Evolutionary conservation across 108 stramenopile genomes (phyloP).

Genomic region (Stephanodiscus minutulus): DNA sequence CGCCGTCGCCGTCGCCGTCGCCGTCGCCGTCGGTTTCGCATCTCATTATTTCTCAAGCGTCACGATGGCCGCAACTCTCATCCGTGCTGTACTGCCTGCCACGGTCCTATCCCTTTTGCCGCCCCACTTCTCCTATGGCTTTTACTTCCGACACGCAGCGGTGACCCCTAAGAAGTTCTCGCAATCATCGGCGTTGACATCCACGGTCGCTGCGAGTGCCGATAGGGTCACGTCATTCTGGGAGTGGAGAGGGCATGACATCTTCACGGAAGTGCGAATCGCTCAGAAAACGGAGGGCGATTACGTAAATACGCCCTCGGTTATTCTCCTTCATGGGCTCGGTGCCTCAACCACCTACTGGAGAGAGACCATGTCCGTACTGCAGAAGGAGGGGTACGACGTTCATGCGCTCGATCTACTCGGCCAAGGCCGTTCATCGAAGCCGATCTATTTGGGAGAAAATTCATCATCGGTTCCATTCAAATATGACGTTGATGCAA

Average conservation of each 20-base stretch:
- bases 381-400: constrained; percentile 56
- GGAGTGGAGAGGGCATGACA: constrained; percentile 44
- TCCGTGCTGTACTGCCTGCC: too few relatives aligned
- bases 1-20: too few relatives aligned
- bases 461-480: constrained; percentile 1
- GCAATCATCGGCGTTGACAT: too few relatives aligned
- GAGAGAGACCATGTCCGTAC: constrained; percentile 52
- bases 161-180: too few relatives aligned
- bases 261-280: constrained; percentile 26
- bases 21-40: too few relatives aligned
- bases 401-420: constrained; percentile 68
- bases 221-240: constrained; percentile 10
- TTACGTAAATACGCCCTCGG: constrained; percentile 13
- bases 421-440: constrained; percentile 65
- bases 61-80: neutral
- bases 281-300: neutral
- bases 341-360: constrained; percentile 69
- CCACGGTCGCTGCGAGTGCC: too few relatives aligned
- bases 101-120: too few relatives aligned
- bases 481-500: neutral
- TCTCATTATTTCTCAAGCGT: too few relatives aligned
- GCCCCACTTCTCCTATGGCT: too few relatives aligned
- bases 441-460: constrained; percentile 28
- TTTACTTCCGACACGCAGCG: too few relatives aligned
- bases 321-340: constrained; percentile 67